Conservation (phyloP, 257 asterid species). For the Solanum ossicruentum region DNA sequence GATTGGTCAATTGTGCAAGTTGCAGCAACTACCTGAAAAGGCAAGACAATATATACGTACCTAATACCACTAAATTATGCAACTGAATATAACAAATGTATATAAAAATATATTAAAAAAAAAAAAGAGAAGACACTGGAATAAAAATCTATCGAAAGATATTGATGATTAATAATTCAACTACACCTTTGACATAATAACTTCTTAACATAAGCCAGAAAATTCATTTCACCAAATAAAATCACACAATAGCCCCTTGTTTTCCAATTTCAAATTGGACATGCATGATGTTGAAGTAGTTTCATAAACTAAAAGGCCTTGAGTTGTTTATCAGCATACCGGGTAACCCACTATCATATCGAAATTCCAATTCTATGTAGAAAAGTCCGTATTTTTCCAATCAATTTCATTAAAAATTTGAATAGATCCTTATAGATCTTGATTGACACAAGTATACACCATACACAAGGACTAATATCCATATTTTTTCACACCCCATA, state of each 20-base stretch:
- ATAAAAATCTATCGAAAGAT: background rate
- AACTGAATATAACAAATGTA: background rate
- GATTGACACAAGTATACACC: no score
- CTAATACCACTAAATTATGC: background rate
- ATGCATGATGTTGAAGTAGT: background rate
- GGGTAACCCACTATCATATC: no score
- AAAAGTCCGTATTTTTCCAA: no score
- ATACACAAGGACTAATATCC: background rate
- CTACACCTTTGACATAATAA: background rate
- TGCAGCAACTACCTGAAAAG: background rate
- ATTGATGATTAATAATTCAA: background rate
- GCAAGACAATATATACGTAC: background rate
- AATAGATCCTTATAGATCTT: no score
- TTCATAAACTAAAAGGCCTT: no score
- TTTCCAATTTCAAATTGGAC: background rate
- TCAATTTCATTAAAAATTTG: no score
- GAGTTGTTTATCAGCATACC: no score
- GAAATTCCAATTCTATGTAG: no score
- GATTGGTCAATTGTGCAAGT: background rate
- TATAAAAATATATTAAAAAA: background rate
- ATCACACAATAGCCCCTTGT: background rate
- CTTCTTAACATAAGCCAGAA: background rate
- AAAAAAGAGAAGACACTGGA: background rate
- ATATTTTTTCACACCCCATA: background rate
- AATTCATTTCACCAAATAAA: background rate